These are phyloP conservation scores for Globisporangium barbulae DNA, from an alignment of 352 stramenopile species.

Conservation along the genomic window DNA sequence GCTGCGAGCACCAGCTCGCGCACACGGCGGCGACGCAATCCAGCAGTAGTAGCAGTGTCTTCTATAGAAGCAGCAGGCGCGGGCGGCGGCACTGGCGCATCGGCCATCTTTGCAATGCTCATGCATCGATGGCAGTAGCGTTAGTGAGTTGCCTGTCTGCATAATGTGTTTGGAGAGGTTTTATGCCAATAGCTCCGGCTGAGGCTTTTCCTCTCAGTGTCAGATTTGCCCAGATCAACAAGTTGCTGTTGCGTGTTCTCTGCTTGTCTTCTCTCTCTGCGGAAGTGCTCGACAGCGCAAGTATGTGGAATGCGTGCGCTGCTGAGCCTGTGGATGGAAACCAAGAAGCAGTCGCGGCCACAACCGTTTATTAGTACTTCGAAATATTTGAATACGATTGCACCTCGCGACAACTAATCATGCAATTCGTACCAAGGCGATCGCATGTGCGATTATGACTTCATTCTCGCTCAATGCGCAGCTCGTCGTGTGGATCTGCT, in stretches of 20 bases:
- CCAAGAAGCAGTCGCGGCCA: neutral
- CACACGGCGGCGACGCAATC: conserved; percentile 26
- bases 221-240: too few species aligned
- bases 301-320: conserved; percentile 40
- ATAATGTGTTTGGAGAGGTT: too few species aligned
- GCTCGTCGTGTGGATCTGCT: conserved; percentile 41
- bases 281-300: too few species aligned
- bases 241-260: too few species aligned
- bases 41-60: neutral
- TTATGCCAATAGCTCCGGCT: too few species aligned
- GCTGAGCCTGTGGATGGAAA: conserved; percentile 33
- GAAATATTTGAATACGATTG: too few species aligned
- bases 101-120: neutral
- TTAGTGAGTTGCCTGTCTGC: too few species aligned
- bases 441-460: conserved; percentile 26
- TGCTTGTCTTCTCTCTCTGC: too few species aligned
- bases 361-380: neutral
- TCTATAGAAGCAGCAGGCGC: neutral
- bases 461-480: conserved; percentile 21
- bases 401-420: too few species aligned
- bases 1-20: conserved; percentile 64
- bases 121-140: too few species aligned
- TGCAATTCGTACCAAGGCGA: conserved; percentile 30
- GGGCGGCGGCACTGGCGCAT: neutral
- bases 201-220: too few species aligned